phyloP scores from a whole-genome alignment of 164 flowering plant species.

The Tetracentron sinense region DNA sequence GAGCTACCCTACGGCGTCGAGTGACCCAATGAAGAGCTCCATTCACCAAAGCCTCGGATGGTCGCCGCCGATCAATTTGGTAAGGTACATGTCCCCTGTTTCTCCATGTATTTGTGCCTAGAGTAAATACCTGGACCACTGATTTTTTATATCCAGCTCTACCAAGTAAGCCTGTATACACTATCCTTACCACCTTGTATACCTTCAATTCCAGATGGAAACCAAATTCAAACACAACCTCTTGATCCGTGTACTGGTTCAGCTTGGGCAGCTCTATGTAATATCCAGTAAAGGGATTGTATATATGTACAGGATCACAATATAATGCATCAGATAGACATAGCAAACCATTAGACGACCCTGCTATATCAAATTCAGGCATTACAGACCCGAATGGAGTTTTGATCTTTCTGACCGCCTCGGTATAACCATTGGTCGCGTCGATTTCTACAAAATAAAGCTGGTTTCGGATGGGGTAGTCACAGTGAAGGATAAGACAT shows the following conservation, averaged over 20 bases:
- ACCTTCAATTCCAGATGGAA: slow-evolving; percentile 23
- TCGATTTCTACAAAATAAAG: slow-evolving; percentile 24
- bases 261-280: slow-evolving; percentile 28
- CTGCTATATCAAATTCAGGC: slow-evolving; percentile 36
- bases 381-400: slow-evolving; percentile 20
- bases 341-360: slow-evolving; percentile 41
- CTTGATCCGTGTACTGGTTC: slow-evolving; percentile 19
- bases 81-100: slow-evolving; percentile 26
- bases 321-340: slow-evolving; percentile 33
- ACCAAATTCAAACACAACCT: slow-evolving; percentile 40
- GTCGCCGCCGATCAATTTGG: slow-evolving; percentile 15
- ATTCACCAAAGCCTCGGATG: slow-evolving; percentile 23
- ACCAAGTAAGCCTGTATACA: neutral
- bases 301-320: slow-evolving; percentile 25
- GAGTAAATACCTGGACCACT: slow-evolving; percentile 29
- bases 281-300: slow-evolving; percentile 40
- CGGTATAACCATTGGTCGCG: neutral
- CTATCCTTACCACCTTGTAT: slow-evolving; percentile 32
- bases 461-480: slow-evolving; percentile 32
- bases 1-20: neutral
- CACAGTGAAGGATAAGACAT: slow-evolving; percentile 36
- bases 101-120: slow-evolving; percentile 33
- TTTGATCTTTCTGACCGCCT: slow-evolving; percentile 17
- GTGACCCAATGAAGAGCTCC: slow-evolving; percentile 39
- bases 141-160: neutral